Evolutionary conservation across 2,329 filamentous ascomycete genomes (phyloP), one percentile per base, ranked within the genome.

Genomic region (Colletotrichum sp.): DNA sequence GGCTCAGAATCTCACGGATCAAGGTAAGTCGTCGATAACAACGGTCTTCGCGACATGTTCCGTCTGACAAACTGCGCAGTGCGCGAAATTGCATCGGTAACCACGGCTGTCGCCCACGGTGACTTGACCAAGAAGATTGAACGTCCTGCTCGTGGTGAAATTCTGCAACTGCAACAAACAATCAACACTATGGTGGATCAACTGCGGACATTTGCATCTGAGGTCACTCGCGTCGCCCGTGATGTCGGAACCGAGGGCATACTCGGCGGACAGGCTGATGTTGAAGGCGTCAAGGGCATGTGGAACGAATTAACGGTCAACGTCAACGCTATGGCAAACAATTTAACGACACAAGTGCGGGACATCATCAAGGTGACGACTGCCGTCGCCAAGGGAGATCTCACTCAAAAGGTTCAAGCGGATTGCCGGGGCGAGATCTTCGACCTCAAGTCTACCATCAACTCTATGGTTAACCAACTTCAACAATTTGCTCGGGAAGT

Each of bases 401-500:
- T 99, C 80, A 98, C 96, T 67, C 96, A 98, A 85, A 98, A 98
- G 85, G 96, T 99, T 52, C 95, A 98, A 85, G 96, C 96, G 77
- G 95, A 95, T 82, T 96, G 95, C 86, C 94, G 93, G 87, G 98
- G 94, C 85, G 97, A 96, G 89, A 99, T 96, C 81, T 94, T 93
- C 83, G 95, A 95, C 87, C 94, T 99, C 82, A 99, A 99, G 87
- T 96, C 96, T 76, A 99, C 97, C 63, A 99, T 99, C 89, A 99
- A 99, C 87, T 97, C 95, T 84, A 99, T 99, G 96, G 96, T 99
- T 79, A 97, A 98, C 84, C 97, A 98, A 85, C 89, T 99, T 74
- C 95, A 98, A 82, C 96, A 98, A 83, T 99, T 99, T 83, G 97
- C 97, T 12, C 95, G 96, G 82, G 96, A 99, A 87, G 97, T 99